A percentile compares a stretch with the other conserved stretches of the same genome.
These are phyloP conservation scores for Cucumis sativus DNA, from an alignment of 306 rosid genomes.

Conservation along the genomic window Cucumber_9930_V3 NC_026658.2:13977501-13978000, in stretches of 20 bases:
- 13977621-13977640: slow-evolving; percentile 9
- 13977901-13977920: too few species aligned
- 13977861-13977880: too few species aligned
- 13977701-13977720: neutral
- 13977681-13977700: neutral
- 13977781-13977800: slow-evolving; percentile 3
- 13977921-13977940: too few species aligned
- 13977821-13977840: neutral
- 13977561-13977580: slow-evolving; percentile 14
- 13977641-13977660: slow-evolving; percentile 19
- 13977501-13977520: slow-evolving; percentile 5
- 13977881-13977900: too few species aligned
- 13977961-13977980: too few species aligned
- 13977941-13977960: too few species aligned
- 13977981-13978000: neutral
- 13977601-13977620: slow-evolving; percentile 14
- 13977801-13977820: neutral
- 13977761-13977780: neutral
- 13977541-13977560: slow-evolving; percentile 15
- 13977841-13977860: too few species aligned
- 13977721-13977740: slow-evolving; percentile 10
- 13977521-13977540: slow-evolving; percentile 16
- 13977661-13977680: slow-evolving; percentile 31
- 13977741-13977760: neutral
- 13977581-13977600: slow-evolving; percentile 13